Evolutionary conservation across 2,329 filamentous ascomycete species (phyloP), one percentile per base, ranked within the genome.

Genomic region (Penicillium sp.): DNA sequence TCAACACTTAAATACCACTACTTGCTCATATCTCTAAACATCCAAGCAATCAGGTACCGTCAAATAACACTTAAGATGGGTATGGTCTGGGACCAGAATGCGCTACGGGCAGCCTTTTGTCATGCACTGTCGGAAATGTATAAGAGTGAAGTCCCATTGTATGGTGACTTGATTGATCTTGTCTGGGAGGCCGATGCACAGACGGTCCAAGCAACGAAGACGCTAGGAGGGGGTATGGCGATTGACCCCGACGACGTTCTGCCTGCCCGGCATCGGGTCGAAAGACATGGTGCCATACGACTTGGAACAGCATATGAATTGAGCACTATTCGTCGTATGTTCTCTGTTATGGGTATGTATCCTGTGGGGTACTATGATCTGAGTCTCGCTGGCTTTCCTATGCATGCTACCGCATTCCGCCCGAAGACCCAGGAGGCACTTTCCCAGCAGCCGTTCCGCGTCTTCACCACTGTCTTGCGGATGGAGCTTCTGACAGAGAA

Each of bases 331-430:
- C 58, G 73, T 1, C 77, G 81, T 8, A 67, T 85, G 30, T 83
- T 85, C 59, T 71, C 73, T 0, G 59, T 84, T 1, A 70, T 85
- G 58, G 81, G 79, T 5, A 80, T 85, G 77, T 66, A 78, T 25
- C 76, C 83, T 0, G 81, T 84, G 0, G 82, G 81, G 0, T 84
- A 84, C 65, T 85, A 85, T 61, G 82, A 85, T 57, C 73, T 85
- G 0, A 78, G 76, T 0, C 66, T 77, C 0, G 82, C 79, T 3
- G 78, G 78, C 0, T 72, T 85, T 14, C 83, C 83, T 0, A 78
- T 85, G 69, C 82, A 84, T 57, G 82, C 82, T 1, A 85, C 83
- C 0, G 80, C 78, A 8, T 85, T 85, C 61, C 78, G 83, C 1
- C 81, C 82, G 0, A 71, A 68, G 0, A 71, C 66, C 5, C 55